Percentiles rank a stretch among this genome's conserved stretches.
phyloP scores from a whole-genome alignment of 257 asterid species.

The Ballota nigra region DNA sequence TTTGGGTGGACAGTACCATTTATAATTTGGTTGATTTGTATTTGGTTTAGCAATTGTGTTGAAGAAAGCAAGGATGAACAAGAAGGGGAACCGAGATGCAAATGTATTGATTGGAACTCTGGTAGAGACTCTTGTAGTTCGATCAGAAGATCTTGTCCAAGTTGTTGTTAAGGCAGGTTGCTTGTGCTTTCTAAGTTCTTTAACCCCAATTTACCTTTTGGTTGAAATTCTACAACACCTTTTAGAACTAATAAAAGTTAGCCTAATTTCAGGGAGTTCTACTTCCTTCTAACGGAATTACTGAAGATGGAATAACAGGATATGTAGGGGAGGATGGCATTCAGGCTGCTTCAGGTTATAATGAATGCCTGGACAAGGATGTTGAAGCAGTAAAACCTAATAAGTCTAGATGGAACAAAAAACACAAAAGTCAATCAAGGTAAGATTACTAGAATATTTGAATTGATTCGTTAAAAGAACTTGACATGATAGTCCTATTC shows the following conservation, averaged over 20 bases:
- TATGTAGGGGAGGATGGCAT: constrained; percentile 33
- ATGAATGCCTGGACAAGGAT: constrained; percentile 33
- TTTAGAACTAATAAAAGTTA: constrained; percentile 11
- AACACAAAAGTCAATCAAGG: constrained; percentile 39
- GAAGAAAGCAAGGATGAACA: constrained; percentile 77
- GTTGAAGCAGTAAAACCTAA: constrained; percentile 28
- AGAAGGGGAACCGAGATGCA: constrained; percentile 53
- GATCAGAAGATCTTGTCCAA: constrained; percentile 76
- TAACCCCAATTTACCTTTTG: neutral
- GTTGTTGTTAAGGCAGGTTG: constrained; percentile 78
- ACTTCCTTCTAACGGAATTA: constrained; percentile 54
- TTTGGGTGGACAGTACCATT: neutral
- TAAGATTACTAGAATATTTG: constrained; percentile 19
- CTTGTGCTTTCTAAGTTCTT: constrained; percentile 19
- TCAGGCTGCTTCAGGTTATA: constrained; percentile 34
- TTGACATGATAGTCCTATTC: constrained; percentile 8
- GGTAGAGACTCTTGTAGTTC: constrained; percentile 73
- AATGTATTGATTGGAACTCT: constrained; percentile 56
- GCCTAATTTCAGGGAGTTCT: constrained; percentile 47
- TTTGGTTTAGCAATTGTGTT: constrained; percentile 65
- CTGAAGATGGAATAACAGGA: constrained; percentile 41
- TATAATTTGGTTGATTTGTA: constrained; percentile 15
- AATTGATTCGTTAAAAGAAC: neutral
- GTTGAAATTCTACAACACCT: neutral
- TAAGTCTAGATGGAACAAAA: constrained; percentile 26